Conservation (phyloP, 2,329 filamentous ascomycete species). For the Curvularia lunata region DNA sequence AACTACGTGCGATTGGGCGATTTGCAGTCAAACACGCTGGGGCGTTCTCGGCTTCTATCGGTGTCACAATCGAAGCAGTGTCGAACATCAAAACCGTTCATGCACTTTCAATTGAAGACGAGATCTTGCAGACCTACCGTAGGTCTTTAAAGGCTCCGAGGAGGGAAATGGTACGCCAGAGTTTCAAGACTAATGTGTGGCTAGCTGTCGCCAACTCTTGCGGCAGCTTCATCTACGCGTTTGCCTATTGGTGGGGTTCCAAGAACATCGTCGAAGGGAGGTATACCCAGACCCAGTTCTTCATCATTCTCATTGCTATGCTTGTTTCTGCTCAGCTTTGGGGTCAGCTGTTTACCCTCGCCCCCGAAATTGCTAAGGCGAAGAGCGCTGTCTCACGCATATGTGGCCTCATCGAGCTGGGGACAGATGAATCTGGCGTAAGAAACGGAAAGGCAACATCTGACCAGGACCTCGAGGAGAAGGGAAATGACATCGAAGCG, state of each 20-base stretch:
- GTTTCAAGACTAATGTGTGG: slow-evolving; percentile 63
- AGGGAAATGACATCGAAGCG: slow-evolving; percentile 45
- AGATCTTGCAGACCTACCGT: slow-evolving; percentile 55
- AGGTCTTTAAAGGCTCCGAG: slow-evolving; percentile 55
- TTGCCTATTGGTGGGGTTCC: slow-evolving; percentile 82
- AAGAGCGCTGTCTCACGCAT: slow-evolving; percentile 74
- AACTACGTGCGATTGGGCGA: slow-evolving; percentile 65
- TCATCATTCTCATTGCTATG: slow-evolving; percentile 74
- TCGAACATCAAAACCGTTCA: slow-evolving; percentile 61
- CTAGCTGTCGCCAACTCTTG: slow-evolving; percentile 66
- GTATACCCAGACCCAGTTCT: slow-evolving; percentile 72
- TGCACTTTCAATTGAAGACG: slow-evolving; percentile 59
- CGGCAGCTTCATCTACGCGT: slow-evolving; percentile 72
- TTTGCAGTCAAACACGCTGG: slow-evolving; percentile 63
- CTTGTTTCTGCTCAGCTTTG: slow-evolving; percentile 75
- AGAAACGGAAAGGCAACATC: slow-evolving; percentile 88
- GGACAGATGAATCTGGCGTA: slow-evolving; percentile 23
- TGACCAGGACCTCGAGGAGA: slow-evolving; percentile 75
- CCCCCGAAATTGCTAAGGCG: slow-evolving; percentile 75
- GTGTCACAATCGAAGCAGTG: slow-evolving; percentile 60
- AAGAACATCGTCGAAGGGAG: slow-evolving; percentile 71
- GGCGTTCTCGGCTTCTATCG: slow-evolving; percentile 59
- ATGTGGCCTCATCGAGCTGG: slow-evolving; percentile 64
- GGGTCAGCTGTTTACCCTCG: slow-evolving; percentile 76
- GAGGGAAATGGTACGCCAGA: slow-evolving; percentile 58